phyloP scores from a whole-genome alignment of 2,329 filamentous ascomycete species.

The Xylaria sp. region DNA sequence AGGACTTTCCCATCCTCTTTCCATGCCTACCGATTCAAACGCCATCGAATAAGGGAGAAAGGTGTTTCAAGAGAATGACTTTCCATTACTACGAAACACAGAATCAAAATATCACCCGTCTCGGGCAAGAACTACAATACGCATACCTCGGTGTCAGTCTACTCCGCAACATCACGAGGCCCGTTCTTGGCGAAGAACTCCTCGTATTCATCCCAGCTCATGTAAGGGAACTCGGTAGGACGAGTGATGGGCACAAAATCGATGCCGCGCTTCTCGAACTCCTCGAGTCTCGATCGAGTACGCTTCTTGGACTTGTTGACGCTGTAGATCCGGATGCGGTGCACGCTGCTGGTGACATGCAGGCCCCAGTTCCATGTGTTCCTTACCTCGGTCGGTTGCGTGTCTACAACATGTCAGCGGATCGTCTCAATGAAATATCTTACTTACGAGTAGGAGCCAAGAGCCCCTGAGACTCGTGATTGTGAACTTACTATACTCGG shows the following conservation, averaged over 20 bases:
- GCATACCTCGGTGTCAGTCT: background rate
- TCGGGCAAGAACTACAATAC: background rate
- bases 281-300: slow-evolving; percentile 46
- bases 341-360: slow-evolving; percentile 59
- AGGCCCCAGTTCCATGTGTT: slow-evolving; percentile 60
- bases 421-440: background rate
- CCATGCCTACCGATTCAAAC: too few species aligned
- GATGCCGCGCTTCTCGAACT: slow-evolving; percentile 44
- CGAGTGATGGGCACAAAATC: slow-evolving; percentile 49
- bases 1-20: too few species aligned
- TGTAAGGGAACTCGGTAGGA: slow-evolving; percentile 24
- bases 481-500: slow-evolving; percentile 2
- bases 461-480: too few species aligned
- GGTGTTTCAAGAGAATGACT: too few species aligned
- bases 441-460: too few species aligned
- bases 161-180: slow-evolving; percentile 24
- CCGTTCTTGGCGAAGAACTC: slow-evolving; percentile 23
- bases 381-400: slow-evolving; percentile 51
- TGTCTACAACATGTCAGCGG: slow-evolving; percentile 41
- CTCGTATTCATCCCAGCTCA: slow-evolving; percentile 26
- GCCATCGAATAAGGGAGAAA: too few species aligned
- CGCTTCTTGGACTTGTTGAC: slow-evolving; percentile 48
- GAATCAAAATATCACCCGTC: background rate
- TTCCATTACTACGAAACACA: too few species aligned
- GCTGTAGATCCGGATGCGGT: slow-evolving; percentile 57